Evolutionary conservation across 2,329 filamentous ascomycete genomes (phyloP).

Genomic region (Meredithiella fracta): DNA sequence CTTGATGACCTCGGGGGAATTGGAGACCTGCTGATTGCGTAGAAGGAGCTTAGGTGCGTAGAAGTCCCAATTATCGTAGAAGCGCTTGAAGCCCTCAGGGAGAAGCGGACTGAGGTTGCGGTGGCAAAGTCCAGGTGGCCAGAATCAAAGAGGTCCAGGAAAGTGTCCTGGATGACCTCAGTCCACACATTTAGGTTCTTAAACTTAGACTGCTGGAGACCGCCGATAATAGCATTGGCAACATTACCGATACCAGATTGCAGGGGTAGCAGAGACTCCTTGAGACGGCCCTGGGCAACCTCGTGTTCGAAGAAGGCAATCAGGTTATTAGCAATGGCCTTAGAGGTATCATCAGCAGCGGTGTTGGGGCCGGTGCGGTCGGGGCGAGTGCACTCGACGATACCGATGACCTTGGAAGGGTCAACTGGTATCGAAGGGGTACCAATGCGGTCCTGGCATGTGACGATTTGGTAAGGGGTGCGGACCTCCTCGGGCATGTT

Average conservation of each 20-base stretch:
- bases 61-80: slow-evolving; percentile 69
- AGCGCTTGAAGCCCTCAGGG: slow-evolving; percentile 75
- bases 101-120: slow-evolving; percentile 79
- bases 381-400: slow-evolving; percentile 71
- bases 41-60: slow-evolving; percentile 73
- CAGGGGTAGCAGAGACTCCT: slow-evolving; percentile 58
- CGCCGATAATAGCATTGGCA: slow-evolving; percentile 78
- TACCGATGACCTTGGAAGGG: slow-evolving; percentile 66
- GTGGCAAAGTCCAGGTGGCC: slow-evolving; percentile 80
- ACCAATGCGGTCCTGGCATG: slow-evolving; percentile 73
- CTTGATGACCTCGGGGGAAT: slow-evolving; percentile 80
- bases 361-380: slow-evolving; percentile 60
- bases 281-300: slow-evolving; percentile 60
- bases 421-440: slow-evolving; percentile 69
- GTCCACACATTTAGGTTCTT: slow-evolving; percentile 84
- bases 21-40: slow-evolving; percentile 74
- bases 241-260: slow-evolving; percentile 89
- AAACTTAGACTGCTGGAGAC: slow-evolving; percentile 67
- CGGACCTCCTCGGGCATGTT: slow-evolving; percentile 70
- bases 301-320: slow-evolving; percentile 78
- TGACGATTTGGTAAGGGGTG: slow-evolving; percentile 76
- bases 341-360: slow-evolving; percentile 55
- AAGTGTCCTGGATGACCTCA: slow-evolving; percentile 81
- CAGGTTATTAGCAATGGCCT: slow-evolving; percentile 58
- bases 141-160: slow-evolving; percentile 81